These are phyloP conservation scores for Sporothrix schenckii DNA, from an alignment of 2,329 filamentous ascomycete genomes.

Conservation along the genomic window DNA sequence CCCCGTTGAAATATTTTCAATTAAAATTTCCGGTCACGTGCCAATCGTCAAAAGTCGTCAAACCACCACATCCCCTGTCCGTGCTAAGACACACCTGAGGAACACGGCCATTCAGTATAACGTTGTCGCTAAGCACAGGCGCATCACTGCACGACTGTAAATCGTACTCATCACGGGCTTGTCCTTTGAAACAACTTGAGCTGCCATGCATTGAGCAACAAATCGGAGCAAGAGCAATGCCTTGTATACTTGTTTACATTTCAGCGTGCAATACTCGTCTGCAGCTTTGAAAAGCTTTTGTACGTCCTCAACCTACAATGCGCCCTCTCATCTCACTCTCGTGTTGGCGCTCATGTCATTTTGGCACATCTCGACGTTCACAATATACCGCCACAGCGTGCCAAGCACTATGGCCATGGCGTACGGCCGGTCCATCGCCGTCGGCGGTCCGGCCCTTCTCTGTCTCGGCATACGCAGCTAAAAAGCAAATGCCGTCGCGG, in stretches of 20 bases:
- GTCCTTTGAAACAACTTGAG: neutral
- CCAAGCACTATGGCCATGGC: neutral
- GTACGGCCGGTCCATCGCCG: neutral
- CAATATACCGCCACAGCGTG: neutral
- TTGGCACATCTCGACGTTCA: neutral
- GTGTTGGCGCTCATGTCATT: neutral
- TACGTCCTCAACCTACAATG: neutral
- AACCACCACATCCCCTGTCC: no score
- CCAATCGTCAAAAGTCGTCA: no score
- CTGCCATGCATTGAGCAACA: neutral
- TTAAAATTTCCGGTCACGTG: no score
- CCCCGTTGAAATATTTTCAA: neutral
- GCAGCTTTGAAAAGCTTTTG: neutral
- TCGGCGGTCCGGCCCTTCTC: neutral
- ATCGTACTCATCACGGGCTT: no score
- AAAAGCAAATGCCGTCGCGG: conserved; percentile 67
- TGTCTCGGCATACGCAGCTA: no score
- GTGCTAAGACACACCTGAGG: no score
- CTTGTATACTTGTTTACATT: neutral
- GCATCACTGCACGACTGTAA: neutral
- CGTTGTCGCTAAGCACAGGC: neutral
- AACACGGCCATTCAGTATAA: neutral
- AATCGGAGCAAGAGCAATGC: no score
- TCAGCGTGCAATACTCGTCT: neutral
- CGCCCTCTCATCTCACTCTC: neutral